Percentiles rank a stretch among this genome's conserved stretches.
phyloP scores from a whole-genome alignment of 2,329 filamentous ascomycete genomes.

The Fusarium pseudograminearum region DNA sequence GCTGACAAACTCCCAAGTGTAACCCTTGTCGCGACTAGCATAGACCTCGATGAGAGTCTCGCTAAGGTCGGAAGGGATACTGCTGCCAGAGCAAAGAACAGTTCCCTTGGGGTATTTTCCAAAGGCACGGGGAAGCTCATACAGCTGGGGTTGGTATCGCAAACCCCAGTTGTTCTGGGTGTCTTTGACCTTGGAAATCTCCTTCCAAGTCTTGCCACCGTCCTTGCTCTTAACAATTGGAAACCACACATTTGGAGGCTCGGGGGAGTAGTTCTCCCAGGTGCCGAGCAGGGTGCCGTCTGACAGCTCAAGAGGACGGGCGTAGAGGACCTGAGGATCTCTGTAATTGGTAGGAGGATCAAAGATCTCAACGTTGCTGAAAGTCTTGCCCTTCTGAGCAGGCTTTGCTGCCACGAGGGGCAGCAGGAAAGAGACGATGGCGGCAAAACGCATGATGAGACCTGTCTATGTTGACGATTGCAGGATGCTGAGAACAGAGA shows the following conservation, averaged over 20 bases:
- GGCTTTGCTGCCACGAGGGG: slow-evolving; percentile 33
- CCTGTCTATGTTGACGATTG: slow-evolving; percentile 5
- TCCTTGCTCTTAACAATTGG: slow-evolving; percentile 67
- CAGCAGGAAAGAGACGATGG: slow-evolving; percentile 28
- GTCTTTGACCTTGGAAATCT: slow-evolving; percentile 73
- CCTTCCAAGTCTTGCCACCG: slow-evolving; percentile 69
- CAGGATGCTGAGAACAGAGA: slow-evolving; percentile 10
- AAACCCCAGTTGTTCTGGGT: slow-evolving; percentile 73
- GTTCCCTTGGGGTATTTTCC: slow-evolving; percentile 72
- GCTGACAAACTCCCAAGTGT: slow-evolving; percentile 75
- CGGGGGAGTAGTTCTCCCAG: slow-evolving; percentile 68
- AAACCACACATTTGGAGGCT: slow-evolving; percentile 67
- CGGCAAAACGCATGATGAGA: slow-evolving; percentile 34
- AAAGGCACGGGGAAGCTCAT: slow-evolving; percentile 69
- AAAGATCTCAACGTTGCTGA: slow-evolving; percentile 54
- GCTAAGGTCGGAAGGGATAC: slow-evolving; percentile 69
- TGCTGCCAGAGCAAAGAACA: slow-evolving; percentile 70
- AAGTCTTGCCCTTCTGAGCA: slow-evolving; percentile 27
- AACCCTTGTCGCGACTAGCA: slow-evolving; percentile 69
- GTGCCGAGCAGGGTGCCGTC: slow-evolving; percentile 64
- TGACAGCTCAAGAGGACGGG: slow-evolving; percentile 58
- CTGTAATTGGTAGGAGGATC: slow-evolving; percentile 58
- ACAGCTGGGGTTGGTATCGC: slow-evolving; percentile 77
- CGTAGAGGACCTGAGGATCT: slow-evolving; percentile 58
- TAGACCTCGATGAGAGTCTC: slow-evolving; percentile 77